Base-by-base conservation (phyloP, 495 filamentous ascomycete species). In the Poronia punctata region DNA sequence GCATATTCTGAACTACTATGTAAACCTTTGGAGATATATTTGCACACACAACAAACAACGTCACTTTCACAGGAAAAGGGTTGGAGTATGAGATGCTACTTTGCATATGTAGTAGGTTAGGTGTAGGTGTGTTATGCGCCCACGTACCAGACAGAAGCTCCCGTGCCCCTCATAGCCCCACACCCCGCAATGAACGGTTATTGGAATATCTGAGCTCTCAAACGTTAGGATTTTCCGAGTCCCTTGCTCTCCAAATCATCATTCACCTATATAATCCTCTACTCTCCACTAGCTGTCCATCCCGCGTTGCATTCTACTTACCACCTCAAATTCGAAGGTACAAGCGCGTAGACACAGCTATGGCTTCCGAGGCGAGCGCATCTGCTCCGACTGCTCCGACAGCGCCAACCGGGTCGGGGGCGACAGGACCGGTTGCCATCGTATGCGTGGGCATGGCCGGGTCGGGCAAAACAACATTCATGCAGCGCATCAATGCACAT, bases 391-490 rank as follows among this genome's bases (percentile, higher is more conserved):
- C 49, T 11, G 35, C 49, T 2, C 10, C 40, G 20, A 24, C 26
- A 19, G 41, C 27, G 22, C 35, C n/a, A n/a, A 32, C 7, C 43
- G 47, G 45, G n/a, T n/a, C n/a, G n/a, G n/a, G n/a, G n/a, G n/a
- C n/a, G n/a, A n/a, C n/a, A n/a, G n/a, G n/a, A n/a, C 72, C 74
- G 15, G 65, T 70, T 26, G 83, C 84, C 42, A 80, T 98, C 48
- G 86, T 98, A 50, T 96, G 90, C 65, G 78, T 98, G 9, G 92
- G 92, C 70, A 97, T 98, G 92, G 92, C 92, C 50, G 86, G 90
- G 46, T 94, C 88, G 3, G 93, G 92, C 52, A 98, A 98, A 68
- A 96, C 90, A 2, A 97, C 92, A 0, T 97, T 98, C 61, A 95
- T 97, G 88, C 92, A 96, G 54, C 78, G 92, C 52, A 90, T 97